These are phyloP conservation scores for Nelumbo lutea DNA, from an alignment of 164 flowering plant genomes.

Conservation along the genomic window DNA sequence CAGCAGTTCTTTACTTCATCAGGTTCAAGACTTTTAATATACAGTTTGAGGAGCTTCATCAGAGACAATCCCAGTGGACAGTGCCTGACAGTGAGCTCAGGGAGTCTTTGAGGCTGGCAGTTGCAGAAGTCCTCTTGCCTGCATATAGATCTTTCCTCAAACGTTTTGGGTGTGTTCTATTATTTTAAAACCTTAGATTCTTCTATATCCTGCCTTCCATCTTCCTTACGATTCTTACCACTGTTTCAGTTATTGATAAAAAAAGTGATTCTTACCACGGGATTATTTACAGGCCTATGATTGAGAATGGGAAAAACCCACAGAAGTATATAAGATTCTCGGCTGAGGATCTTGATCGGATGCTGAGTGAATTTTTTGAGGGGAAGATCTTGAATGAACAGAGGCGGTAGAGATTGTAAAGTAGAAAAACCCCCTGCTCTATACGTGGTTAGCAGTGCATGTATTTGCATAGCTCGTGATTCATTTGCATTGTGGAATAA, in stretches of 20 bases:
- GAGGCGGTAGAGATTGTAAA: conserved; percentile 35
- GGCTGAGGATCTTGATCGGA: conserved; percentile 82
- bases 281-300: conserved; percentile 48
- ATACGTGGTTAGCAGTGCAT: not conserved
- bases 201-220: not conserved
- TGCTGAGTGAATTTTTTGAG: conserved; percentile 88
- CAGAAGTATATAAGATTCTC: conserved; percentile 69
- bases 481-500: conserved; percentile 4
- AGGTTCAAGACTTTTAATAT: conserved; percentile 76
- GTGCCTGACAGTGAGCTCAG: conserved; percentile 93
- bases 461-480: conserved; percentile 10
- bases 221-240: no score
- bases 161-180: conserved; percentile 65
- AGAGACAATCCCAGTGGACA: conserved; percentile 94
- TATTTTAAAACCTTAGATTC: not conserved
- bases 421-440: conserved; percentile 2
- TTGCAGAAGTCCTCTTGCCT: conserved; percentile 93
- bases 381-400: conserved; percentile 76
- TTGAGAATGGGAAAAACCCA: conserved; percentile 84
- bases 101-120: conserved; percentile 88
- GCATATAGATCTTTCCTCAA: conserved; percentile 87
- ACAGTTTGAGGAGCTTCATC: conserved; percentile 94
- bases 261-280: not conserved
- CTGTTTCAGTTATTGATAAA: not conserved
- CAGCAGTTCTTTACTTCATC: conserved; percentile 7